phyloP scores from a whole-genome alignment of 2,329 filamentous ascomycete species.

The Colletotrichum incanum region DNA sequence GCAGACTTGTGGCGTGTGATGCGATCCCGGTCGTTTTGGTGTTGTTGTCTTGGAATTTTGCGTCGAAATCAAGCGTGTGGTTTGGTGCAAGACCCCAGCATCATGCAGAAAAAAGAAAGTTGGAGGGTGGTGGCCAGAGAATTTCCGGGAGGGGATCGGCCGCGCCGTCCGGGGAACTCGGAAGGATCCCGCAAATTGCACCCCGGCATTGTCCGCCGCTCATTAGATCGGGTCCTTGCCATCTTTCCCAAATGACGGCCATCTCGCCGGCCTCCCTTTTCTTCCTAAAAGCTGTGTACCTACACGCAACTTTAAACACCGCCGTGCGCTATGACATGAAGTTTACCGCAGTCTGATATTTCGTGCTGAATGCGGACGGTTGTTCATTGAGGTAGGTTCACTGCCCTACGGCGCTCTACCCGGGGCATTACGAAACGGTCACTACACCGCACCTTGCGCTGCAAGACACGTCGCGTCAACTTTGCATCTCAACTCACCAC shows the following conservation, averaged over 20 bases:
- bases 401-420: neutral
- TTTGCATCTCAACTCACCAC: neutral
- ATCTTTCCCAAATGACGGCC: conserved; percentile 11
- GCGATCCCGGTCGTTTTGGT: neutral
- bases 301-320: neutral
- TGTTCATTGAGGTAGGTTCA: neutral
- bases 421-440: neutral
- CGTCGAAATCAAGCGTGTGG: neutral
- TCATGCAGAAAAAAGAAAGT: conserved; percentile 33
- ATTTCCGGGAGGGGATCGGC: conserved; percentile 19
- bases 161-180: conserved; percentile 22
- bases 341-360: neutral
- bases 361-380: neutral
- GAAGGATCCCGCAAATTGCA: conserved; percentile 29
- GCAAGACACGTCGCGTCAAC: neutral
- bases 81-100: conserved; percentile 11
- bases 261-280: neutral
- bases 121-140: neutral
- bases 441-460: neutral
- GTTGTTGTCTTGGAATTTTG: neutral
- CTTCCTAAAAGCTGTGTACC: neutral
- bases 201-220: conserved; percentile 24
- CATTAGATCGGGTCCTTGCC: conserved; percentile 18
- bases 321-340: neutral
- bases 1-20: neutral